Evolutionary conservation across 768 basidiomycete genomes (phyloP), one percentile per base, ranked within the genome.

Genomic region (Termitomyces sp.): DNA sequence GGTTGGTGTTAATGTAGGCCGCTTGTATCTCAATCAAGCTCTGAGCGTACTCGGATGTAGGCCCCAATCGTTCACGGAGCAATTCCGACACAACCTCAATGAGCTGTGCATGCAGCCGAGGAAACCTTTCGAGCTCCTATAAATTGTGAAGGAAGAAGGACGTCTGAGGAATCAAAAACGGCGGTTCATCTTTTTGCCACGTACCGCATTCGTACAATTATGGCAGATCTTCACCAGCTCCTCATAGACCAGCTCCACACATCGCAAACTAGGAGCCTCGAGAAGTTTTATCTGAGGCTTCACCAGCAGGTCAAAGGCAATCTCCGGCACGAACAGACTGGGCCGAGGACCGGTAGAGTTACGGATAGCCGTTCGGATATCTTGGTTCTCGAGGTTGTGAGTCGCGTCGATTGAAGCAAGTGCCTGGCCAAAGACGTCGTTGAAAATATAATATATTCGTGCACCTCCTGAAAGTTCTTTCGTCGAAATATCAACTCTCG

Each of bases 201-300:
- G 1, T 42, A 95, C 94, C 52, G 82, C 70, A 70, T 90, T 90
- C 4, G 96, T 97, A 73, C 96, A 98, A 68, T 96, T 98, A 70
- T 99, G 97, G 72, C 97, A 98, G 47, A 99, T 95, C 79, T 98
- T 98, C 63, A 99, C 98, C 54, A 99, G 77, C 72, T 99, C 97
- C 71, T 99, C 97, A 69, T 99, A 99, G 8, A 99, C 97, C 65
- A 99, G 75, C 71, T 98, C 97, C 20, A 98, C 97, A 64, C 97
- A 99, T 44, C 97, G 81, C 73, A 97, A 72, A 73, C 92, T 93
- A 14, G 97, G 97, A 12, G 92, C 84, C 72, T 98, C 96, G 51
- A 99, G 75, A 24, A 98, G 78, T 75, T 97, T 95, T 70, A 99
- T 98, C 72, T 99, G 97, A 0, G 97, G 97, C 70, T 98, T 98